Conservation (phyloP, 805 yeast genomes). For the Candida bentonensis region DNA sequence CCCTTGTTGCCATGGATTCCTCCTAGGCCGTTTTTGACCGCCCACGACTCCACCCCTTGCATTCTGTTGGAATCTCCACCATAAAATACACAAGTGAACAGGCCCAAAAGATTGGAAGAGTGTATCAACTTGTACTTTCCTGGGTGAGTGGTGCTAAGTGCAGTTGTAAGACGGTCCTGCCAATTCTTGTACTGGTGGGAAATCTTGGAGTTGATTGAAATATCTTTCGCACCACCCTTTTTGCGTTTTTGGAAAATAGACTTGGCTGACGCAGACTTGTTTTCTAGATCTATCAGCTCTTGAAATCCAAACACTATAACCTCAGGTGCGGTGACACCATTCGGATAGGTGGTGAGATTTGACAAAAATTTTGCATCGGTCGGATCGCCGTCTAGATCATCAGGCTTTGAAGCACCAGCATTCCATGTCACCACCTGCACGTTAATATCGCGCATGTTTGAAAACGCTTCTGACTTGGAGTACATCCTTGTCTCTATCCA, state of each 20-base stretch:
- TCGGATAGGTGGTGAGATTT: conserved; percentile 7
- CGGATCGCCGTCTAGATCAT: conserved; percentile 13
- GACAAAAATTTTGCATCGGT: conserved; percentile 11
- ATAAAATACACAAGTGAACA: conserved; percentile 55
- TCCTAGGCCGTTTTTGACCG: conserved; percentile 85
- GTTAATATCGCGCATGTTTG: conserved; percentile 6
- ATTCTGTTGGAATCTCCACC: conserved; percentile 38
- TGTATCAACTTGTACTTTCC: conserved; percentile 43
- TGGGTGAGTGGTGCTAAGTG: conserved; percentile 14
- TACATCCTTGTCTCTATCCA: conserved; percentile 13
- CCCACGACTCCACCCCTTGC: conserved; percentile 50
- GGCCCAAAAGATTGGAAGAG: conserved; percentile 78
- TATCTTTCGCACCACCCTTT: conserved; percentile 28
- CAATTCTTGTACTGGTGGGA: conserved; percentile 19
- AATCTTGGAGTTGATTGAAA: conserved; percentile 19
- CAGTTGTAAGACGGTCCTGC: conserved; percentile 18
- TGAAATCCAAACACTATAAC: conserved; percentile 74
- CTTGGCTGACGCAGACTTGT: conserved; percentile 65
- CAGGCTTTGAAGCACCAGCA: conserved; percentile 25
- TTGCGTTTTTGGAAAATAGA: conserved; percentile 30
- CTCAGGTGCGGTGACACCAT: conserved; percentile 35
- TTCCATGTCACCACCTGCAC: conserved; percentile 27
- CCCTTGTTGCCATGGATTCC: conserved; percentile 74
- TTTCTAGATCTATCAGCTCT: conserved; percentile 78
- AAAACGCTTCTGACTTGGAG: background rate